These are phyloP conservation scores for Silybum marianum DNA, from an alignment of 129 eudicot species.

Conservation along the genomic window DNA sequence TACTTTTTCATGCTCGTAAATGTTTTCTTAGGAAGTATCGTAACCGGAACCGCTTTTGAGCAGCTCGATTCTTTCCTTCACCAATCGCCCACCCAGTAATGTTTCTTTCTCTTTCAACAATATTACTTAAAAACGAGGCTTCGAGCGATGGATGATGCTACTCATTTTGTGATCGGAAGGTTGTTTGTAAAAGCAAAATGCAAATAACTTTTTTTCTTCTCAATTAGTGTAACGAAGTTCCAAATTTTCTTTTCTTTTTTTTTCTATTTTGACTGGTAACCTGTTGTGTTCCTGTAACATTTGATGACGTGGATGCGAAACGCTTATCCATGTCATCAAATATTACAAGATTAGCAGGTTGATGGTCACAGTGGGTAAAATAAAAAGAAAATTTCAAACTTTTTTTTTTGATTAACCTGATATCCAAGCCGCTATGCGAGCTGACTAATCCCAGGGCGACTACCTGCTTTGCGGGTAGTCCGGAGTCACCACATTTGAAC, in stretches of 20 bases:
- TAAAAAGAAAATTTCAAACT: neutral
- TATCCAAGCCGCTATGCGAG: too few species aligned
- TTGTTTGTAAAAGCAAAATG: neutral
- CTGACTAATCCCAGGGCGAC: too few species aligned
- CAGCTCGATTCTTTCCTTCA: constrained; percentile 91
- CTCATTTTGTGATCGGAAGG: neutral
- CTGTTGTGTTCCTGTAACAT: too few species aligned
- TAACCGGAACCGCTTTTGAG: constrained; percentile 86
- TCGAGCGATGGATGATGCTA: neutral
- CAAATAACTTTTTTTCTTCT: neutral
- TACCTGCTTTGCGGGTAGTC: too few species aligned
- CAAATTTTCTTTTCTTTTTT: neutral
- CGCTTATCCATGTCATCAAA: neutral
- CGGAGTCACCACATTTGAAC: too few species aligned
- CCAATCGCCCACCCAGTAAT: constrained; percentile 78
- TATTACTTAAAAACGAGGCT: neutral
- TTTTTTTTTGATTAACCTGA: too few species aligned
- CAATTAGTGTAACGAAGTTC: too few species aligned
- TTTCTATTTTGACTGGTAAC: neutral
- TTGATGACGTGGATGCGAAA: neutral
- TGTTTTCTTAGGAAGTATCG: constrained; percentile 90
- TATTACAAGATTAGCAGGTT: neutral
- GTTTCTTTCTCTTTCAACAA: constrained; percentile 26
- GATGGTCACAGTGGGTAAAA: neutral
- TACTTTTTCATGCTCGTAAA: constrained; percentile 93